Evolutionary conservation across 148 eudicot species (phyloP).

Genomic region (Vaccinium vitisidaea): DNA sequence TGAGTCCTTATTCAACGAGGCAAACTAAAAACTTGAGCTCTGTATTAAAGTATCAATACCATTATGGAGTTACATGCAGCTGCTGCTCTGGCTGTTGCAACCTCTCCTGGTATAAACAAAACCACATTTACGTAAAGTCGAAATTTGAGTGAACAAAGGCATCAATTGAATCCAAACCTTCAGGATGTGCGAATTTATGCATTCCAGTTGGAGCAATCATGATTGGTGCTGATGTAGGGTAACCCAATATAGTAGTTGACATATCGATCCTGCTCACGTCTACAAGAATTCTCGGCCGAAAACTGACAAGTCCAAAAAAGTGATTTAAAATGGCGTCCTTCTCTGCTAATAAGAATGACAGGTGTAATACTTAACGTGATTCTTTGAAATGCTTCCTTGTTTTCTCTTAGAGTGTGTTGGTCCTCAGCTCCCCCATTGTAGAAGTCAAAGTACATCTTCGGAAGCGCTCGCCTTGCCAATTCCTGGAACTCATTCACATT

Average conservation of each 20-base stretch:
- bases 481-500: constrained; percentile 68
- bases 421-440: constrained; percentile 79
- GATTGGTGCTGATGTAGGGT: too few relatives aligned
- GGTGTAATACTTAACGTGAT: constrained; percentile 38
- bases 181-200: constrained; percentile 70
- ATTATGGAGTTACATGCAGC: constrained; percentile 65
- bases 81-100: constrained; percentile 84
- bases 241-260: too few relatives aligned
- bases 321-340: background rate
- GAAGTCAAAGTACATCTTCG: constrained; percentile 78
- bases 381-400: constrained; percentile 51
- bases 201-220: constrained; percentile 56
- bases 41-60: constrained; percentile 29
- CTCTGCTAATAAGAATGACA: background rate
- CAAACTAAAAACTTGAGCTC: background rate
- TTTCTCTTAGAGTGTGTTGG: constrained; percentile 61
- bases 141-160: too few relatives aligned
- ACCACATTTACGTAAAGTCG: too few relatives aligned
- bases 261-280: too few relatives aligned
- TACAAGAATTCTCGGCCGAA: constrained; percentile 62
- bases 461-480: constrained; percentile 63
- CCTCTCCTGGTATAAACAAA: background rate
- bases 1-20: background rate
- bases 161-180: constrained; percentile 29
- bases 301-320: constrained; percentile 28